Evolutionary conservation across 192 early-diverging fungal genomes (phyloP), one percentile per base, ranked within the genome.

Genomic region (Podila minutissima): DNA sequence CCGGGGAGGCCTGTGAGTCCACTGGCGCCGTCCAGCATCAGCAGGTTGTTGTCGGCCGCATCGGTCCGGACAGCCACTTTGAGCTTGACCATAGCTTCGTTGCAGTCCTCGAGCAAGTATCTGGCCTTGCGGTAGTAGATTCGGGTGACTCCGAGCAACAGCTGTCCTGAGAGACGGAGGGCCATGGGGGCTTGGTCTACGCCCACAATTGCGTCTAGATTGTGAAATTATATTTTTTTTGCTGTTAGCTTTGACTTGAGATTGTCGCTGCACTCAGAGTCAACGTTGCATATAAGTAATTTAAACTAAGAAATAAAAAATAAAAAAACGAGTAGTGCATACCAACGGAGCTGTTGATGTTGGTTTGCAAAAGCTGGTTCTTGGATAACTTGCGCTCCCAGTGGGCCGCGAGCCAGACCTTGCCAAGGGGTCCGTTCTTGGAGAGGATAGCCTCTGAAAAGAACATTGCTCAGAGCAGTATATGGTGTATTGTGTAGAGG

Each of bases 321-420:
- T 8, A 28, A n/a, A 3, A 10, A 51, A 35, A 29, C 2, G 38
- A 49, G 26, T 59, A 26, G 29, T 37, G 75, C 88, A 55, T 82
- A 94, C 94, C 90, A 67, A 98, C 95, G 2, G 96, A 94, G 24
- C 84, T 88, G 53, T 92, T 86, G 58, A 99, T 91, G 84, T 96
- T 96, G n/a, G 98, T 94, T 64, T 97, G 95, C 59, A 99, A 76
- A 64, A 98, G 91, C 87, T 99, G 97, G 7, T 90, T 85, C 78
- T 99, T 99, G 68, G 92, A 94, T 35, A 99, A 86, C 89, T 99
- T 99, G 78, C 94, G 88, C 84, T 99, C 98, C 92, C 94, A 95
- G 72, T 99, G 96, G 33, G 97, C 95, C 17, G 98, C 98, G 24
- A 99, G 90, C 98, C 98, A 99, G 67, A 98, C 95, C 79, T 94